These are phyloP conservation scores for Arachnomyces sp. DNA, from an alignment of 2,329 filamentous ascomycete species.

Conservation along the genomic window DNA sequence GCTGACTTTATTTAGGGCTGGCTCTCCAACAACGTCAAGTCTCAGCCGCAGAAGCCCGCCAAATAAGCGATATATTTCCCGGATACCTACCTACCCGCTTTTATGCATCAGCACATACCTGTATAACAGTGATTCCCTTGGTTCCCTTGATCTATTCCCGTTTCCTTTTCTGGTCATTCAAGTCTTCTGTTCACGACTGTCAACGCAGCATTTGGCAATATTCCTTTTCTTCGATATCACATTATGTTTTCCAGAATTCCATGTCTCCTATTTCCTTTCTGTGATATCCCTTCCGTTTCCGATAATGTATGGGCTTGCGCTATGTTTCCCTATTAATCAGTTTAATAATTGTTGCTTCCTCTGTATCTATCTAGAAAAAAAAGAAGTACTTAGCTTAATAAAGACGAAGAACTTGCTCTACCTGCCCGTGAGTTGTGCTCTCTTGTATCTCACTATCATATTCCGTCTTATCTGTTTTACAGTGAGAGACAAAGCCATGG, in stretches of 20 bases:
- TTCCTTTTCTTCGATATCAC: constrained; percentile 15
- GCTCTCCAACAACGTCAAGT: constrained; percentile 78
- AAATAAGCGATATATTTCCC: constrained; percentile 12
- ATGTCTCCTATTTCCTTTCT: constrained; percentile 20
- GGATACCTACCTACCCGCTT: background rate
- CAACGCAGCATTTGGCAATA: constrained; percentile 33
- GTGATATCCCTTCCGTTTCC: constrained; percentile 39
- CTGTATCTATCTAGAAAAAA: constrained; percentile 4
- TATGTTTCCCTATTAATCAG: constrained; percentile 1
- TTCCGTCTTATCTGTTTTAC: no score
- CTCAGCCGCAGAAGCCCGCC: constrained; percentile 32
- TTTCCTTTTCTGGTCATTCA: constrained; percentile 20
- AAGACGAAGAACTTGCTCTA: background rate
- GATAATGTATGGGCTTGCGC: background rate
- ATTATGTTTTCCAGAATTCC: constrained; percentile 15
- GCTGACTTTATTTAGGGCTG: constrained; percentile 44
- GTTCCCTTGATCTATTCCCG: constrained; percentile 7
- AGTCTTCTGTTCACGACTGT: constrained; percentile 35
- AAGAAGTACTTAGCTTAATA: background rate
- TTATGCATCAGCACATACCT: constrained; percentile 6
- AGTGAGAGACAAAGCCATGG: no score
- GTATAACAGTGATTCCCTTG: constrained; percentile 22
- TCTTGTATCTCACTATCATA: no score
- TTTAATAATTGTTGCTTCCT: constrained; percentile 12
- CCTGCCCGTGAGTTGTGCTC: no score